A percentile compares a stretch with the other conserved stretches of the same genome.
Evolutionary conservation across 1,139 yeast genomes (phyloP).

Genomic region (Maudiozyma humilis): DNA sequence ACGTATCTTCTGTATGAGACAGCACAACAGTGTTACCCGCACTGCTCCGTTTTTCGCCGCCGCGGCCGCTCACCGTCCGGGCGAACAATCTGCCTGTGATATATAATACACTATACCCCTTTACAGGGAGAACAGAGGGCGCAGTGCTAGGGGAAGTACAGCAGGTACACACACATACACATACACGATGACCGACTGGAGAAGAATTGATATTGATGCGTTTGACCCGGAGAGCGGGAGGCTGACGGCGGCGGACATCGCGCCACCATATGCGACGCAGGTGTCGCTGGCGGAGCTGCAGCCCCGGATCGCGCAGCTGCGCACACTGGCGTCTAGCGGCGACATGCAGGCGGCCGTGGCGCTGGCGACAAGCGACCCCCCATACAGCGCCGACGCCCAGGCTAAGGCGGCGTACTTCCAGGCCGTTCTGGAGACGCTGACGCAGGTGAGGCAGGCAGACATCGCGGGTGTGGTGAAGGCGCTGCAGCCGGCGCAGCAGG

Average conservation of each 20-base stretch:
- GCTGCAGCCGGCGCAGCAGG: constrained; percentile 60
- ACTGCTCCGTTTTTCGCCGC: too few relatives aligned
- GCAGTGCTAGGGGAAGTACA: too few relatives aligned
- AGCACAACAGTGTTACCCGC: too few relatives aligned
- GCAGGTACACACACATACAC: not conserved
- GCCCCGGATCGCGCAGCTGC: constrained; percentile 48
- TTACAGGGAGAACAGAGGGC: too few relatives aligned
- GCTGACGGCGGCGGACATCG: constrained; percentile 54
- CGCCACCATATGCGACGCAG: constrained; percentile 41
- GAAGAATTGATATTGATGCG: constrained; percentile 90
- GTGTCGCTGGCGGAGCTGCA: constrained; percentile 48
- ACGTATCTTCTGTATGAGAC: too few relatives aligned
- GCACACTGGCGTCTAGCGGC: constrained; percentile 62
- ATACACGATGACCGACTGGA: constrained; percentile 33
- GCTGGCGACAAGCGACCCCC: constrained; percentile 61
- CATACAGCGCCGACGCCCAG: constrained; percentile 63
- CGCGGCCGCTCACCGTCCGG: too few relatives aligned
- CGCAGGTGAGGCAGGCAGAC: constrained; percentile 68
- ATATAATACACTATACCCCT: too few relatives aligned
- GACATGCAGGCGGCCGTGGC: constrained; percentile 59
- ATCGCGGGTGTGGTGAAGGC: constrained; percentile 51
- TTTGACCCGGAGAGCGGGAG: constrained; percentile 70
- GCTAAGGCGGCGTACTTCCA: constrained; percentile 36
- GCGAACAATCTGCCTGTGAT: too few relatives aligned
- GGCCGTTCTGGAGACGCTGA: constrained; percentile 66